Percentiles rank a stretch among this genome's conserved stretches.
Evolutionary conservation across 306 rosid species (phyloP).

Genomic region (Vigna unguiculata): DNA sequence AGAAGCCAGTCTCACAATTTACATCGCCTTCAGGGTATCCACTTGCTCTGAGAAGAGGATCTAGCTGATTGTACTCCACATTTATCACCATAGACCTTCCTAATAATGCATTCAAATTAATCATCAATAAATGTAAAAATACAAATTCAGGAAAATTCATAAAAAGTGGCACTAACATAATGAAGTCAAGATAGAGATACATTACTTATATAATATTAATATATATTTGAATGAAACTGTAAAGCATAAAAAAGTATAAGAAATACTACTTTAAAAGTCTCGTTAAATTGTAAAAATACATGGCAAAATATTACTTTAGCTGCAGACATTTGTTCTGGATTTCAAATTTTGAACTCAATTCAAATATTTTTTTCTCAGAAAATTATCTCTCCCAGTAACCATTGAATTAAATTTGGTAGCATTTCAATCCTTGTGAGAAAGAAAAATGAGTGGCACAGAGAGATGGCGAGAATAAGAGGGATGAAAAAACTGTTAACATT

Average conservation of each 20-base stretch:
- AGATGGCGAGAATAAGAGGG: neutral
- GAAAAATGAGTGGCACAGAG: neutral
- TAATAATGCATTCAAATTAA: constrained; percentile 41
- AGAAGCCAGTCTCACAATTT: constrained; percentile 85
- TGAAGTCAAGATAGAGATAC: constrained; percentile 31
- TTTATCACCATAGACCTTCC: constrained; percentile 97
- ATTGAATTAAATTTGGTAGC: constrained; percentile 24
- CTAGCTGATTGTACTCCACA: constrained; percentile 98
- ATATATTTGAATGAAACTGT: constrained; percentile 20
- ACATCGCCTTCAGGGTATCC: constrained; percentile 89
- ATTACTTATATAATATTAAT: constrained; percentile 11
- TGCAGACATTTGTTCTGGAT: neutral
- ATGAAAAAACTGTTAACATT: constrained; percentile 12
- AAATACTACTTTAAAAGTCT: constrained; percentile 8
- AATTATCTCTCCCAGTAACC: constrained; percentile 19
- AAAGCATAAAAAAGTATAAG: constrained; percentile 13
- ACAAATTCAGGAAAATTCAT: constrained; percentile 7
- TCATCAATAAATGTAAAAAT: constrained; percentile 27
- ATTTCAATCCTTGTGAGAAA: constrained; percentile 16
- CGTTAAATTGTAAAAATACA: constrained; percentile 17
- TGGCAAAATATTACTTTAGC: neutral
- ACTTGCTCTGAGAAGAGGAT: constrained; percentile 97
- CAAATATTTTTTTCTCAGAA: constrained; percentile 1
- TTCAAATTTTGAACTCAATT: constrained; percentile 28
- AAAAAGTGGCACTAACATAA: constrained; percentile 26